Evolutionary conservation across 441 rosid genomes (phyloP).

Genomic region (Brassica hybrid): DNA sequence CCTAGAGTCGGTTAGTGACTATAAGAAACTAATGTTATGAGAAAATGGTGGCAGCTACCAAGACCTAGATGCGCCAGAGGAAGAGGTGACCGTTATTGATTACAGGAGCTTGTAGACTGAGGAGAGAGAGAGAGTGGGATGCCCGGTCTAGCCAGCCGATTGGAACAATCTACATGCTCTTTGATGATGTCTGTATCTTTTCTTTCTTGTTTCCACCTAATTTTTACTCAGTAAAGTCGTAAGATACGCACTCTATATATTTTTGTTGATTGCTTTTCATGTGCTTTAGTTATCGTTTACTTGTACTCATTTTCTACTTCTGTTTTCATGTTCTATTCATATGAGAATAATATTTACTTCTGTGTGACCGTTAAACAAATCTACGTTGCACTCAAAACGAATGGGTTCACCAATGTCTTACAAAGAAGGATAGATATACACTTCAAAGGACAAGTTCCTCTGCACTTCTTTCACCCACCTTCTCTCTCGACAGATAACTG

Average conservation of each 20-base stretch:
- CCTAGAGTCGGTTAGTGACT: not conserved
- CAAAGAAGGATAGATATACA: too few species aligned
- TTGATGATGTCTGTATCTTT: not conserved
- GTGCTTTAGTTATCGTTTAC: not conserved
- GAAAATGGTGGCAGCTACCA: conserved; percentile 56
- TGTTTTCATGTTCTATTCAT: not conserved
- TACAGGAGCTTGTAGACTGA: conserved; percentile 81
- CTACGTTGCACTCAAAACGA: too few species aligned
- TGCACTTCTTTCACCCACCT: too few species aligned
- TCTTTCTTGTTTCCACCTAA: not conserved
- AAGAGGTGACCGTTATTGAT: conserved; percentile 94
- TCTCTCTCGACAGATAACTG: too few species aligned
- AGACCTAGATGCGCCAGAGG: conserved; percentile 94
- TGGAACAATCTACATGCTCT: not conserved
- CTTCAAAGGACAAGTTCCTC: too few species aligned
- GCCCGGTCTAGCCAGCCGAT: not conserved
- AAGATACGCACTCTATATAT: not conserved
- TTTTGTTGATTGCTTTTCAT: not conserved
- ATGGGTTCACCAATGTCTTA: too few species aligned
- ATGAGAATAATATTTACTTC: too few species aligned
- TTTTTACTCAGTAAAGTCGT: not conserved
- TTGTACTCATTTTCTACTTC: not conserved
- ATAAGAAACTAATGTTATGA: conserved; percentile 21
- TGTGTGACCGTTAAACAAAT: too few species aligned
- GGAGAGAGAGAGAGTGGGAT: conserved; percentile 31